phyloP scores from a whole-genome alignment of 352 stramenopile species.

The Phytopythium vexans region DNA sequence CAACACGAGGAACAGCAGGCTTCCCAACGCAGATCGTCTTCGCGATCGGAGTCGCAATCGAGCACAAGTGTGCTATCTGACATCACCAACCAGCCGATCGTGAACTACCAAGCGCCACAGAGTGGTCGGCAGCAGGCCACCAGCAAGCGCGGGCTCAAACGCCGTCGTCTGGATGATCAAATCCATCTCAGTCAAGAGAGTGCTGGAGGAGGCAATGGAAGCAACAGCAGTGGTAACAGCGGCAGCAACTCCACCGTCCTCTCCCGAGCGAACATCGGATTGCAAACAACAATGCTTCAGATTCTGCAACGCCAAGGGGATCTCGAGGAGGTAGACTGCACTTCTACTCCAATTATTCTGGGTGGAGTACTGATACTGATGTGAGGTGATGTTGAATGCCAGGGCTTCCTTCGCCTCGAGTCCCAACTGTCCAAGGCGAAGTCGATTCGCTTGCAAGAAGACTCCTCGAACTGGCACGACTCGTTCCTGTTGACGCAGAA shows the following conservation, averaged over 20 bases:
- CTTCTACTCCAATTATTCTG: neutral
- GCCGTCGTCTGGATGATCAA: neutral
- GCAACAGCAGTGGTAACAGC: slow-evolving; percentile 22
- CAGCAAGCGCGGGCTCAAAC: neutral
- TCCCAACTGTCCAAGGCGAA: slow-evolving; percentile 28
- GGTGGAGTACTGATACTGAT: neutral
- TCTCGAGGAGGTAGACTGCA: slow-evolving; percentile 17
- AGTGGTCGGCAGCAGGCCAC: no score
- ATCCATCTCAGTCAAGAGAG: no score
- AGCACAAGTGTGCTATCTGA: slow-evolving; percentile 34
- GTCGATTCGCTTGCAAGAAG: slow-evolving; percentile 19
- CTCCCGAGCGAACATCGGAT: slow-evolving; percentile 19
- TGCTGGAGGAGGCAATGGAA: slow-evolving; percentile 4
- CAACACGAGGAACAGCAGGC: neutral
- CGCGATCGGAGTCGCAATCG: neutral
- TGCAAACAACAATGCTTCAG: slow-evolving; percentile 34
- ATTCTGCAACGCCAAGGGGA: slow-evolving; percentile 28
- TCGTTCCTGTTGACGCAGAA: slow-evolving; percentile 23
- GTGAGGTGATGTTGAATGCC: neutral
- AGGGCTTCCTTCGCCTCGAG: slow-evolving; percentile 25
- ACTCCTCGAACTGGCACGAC: slow-evolving; percentile 8
- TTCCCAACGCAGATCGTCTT: no score
- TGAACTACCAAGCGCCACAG: no score
- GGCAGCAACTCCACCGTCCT: slow-evolving; percentile 13
- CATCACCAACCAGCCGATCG: slow-evolving; percentile 57